Conservation (phyloP, 208 protist genomes). For the Trichomonas vaginalis region DNA sequence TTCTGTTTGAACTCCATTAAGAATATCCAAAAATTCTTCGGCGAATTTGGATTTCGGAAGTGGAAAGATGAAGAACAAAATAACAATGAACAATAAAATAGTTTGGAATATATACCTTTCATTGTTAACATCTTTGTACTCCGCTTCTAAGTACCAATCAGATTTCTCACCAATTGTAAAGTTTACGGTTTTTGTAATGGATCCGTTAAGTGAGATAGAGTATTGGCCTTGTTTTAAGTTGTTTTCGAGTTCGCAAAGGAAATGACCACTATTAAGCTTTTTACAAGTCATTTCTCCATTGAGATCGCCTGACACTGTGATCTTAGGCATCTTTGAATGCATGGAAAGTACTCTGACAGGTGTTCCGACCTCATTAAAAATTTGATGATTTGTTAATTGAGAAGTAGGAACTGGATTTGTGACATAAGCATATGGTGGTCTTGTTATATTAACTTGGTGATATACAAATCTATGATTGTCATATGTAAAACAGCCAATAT, state of each 20-base stretch:
- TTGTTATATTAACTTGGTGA: neutral
- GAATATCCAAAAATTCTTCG: neutral
- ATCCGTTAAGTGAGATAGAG: neutral
- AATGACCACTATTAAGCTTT: neutral
- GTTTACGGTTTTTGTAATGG: neutral
- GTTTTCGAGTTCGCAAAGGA: neutral
- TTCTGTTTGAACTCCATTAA: neutral
- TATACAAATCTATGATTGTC: neutral
- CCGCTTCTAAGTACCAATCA: neutral
- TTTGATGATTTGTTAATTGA: neutral
- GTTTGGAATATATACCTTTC: neutral
- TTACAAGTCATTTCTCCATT: neutral
- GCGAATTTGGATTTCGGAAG: neutral
- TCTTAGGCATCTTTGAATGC: neutral
- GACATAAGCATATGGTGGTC: neutral
- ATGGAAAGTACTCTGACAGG: neutral
- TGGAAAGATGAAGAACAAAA: neutral
- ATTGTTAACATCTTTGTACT: neutral
- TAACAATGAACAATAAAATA: neutral
- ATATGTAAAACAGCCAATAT: neutral
- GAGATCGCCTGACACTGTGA: neutral
- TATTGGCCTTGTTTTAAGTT: neutral
- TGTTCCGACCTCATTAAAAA: neutral
- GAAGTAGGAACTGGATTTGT: neutral
- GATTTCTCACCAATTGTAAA: neutral